phyloP scores from a whole-genome alignment of 345 rosid genomes.

The Anastatica hierochuntica region DNA sequence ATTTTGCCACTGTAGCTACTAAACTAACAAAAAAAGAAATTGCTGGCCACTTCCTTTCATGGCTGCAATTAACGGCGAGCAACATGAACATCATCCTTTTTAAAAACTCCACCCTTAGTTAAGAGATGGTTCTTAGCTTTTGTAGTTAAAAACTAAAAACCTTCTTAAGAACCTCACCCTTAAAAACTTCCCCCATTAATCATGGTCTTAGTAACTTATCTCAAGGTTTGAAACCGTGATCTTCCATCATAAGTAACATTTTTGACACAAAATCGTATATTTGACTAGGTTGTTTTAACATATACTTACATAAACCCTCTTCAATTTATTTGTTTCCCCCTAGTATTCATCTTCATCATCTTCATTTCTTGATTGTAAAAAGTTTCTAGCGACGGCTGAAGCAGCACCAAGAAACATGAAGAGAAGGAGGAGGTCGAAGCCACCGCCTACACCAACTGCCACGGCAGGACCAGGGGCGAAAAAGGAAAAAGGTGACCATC shows the following conservation, averaged over 20 bases:
- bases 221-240: too few relatives aligned
- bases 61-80: too few relatives aligned
- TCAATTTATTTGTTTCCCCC: not conserved
- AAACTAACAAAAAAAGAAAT: too few relatives aligned
- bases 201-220: not conserved
- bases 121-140: too few relatives aligned
- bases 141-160: too few relatives aligned
- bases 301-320: conserved; percentile 10
- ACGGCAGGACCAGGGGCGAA: conserved; percentile 81
- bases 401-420: conserved; percentile 76
- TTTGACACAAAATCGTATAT: not conserved
- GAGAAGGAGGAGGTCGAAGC: conserved; percentile 51
- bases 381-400: conserved; percentile 61
- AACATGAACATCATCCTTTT: too few relatives aligned
- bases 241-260: not conserved
- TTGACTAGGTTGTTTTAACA: not conserved
- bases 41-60: too few relatives aligned
- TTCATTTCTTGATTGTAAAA: conserved; percentile 52
- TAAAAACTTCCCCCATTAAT: too few relatives aligned
- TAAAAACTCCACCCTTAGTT: too few relatives aligned
- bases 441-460: conserved; percentile 78
- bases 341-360: conserved; percentile 47
- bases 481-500: conserved; percentile 94
- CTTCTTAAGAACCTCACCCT: too few relatives aligned
- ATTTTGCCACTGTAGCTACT: too few relatives aligned